Conservation (phyloP, 1,284 basidiomycete species). For the Tetrapyrgos nigripes region DNA sequence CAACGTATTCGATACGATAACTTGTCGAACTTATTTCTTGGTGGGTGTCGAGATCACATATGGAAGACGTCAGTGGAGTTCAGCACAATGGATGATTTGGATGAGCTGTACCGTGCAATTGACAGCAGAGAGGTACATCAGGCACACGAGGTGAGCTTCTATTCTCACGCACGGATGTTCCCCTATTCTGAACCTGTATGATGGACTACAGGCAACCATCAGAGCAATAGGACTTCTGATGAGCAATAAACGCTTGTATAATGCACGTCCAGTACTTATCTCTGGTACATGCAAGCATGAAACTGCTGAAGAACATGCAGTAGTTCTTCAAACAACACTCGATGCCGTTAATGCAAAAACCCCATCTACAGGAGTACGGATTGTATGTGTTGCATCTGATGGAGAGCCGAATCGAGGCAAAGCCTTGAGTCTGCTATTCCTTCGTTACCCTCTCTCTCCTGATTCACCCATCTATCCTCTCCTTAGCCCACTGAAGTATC, state of each 20-base stretch:
- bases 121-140: constrained; percentile 31
- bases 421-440: constrained; percentile 22
- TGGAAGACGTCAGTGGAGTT: constrained; percentile 23
- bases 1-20: constrained; percentile 31
- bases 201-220: no score
- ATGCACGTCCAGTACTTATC: constrained; percentile 30
- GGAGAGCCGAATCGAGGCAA: no score
- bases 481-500: constrained; percentile 27
- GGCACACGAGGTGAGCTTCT: constrained; percentile 31
- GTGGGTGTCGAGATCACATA: constrained; percentile 36
- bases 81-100: constrained; percentile 25
- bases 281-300: constrained; percentile 40
- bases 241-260: constrained; percentile 33
- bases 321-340: constrained; percentile 26
- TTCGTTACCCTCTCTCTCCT: neutral
- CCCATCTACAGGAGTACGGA: constrained; percentile 29
- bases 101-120: constrained; percentile 28
- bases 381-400: no score
- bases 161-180: no score
- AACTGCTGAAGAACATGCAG: constrained; percentile 27
- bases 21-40: constrained; percentile 30
- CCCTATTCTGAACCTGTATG: no score
- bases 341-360: constrained; percentile 26
- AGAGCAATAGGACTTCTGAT: no score
- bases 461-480: constrained; percentile 22